These are phyloP conservation scores for Tricholoma matsutake DNA, from an alignment of 768 basidiomycete genomes.

Conservation along the genomic window DNA sequence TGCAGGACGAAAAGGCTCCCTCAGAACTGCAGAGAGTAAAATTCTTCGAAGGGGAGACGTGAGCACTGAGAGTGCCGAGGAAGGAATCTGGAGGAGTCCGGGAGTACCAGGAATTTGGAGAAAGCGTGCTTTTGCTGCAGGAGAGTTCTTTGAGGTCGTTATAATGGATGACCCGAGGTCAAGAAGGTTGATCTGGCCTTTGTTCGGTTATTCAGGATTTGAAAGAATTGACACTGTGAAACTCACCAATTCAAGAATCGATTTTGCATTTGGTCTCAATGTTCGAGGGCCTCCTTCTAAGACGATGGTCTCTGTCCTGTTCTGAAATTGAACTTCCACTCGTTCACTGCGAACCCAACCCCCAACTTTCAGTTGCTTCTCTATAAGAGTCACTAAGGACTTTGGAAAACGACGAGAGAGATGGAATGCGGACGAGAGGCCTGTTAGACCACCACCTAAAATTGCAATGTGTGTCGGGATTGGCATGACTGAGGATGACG, in stretches of 20 bases:
- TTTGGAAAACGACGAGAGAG: conserved; percentile 63
- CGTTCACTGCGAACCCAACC: conserved; percentile 82
- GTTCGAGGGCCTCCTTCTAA: conserved; percentile 89
- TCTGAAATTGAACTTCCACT: conserved; percentile 35
- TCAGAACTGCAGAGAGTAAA: conserved; percentile 52
- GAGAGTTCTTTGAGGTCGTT: conserved; percentile 60
- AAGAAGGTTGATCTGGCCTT: conserved; percentile 72
- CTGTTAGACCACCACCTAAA: conserved; percentile 79
- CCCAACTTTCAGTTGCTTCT: conserved; percentile 61
- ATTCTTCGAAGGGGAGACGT: conserved; percentile 36
- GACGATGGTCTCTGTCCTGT: conserved; percentile 41
- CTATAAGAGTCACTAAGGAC: conserved; percentile 63
- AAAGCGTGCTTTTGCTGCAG: conserved; percentile 77
- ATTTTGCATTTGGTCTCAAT: conserved; percentile 69
- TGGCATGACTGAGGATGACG: background rate
- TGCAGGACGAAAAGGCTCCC: conserved; percentile 52
- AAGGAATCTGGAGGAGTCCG: conserved; percentile 54
- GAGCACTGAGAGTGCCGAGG: conserved; percentile 35
- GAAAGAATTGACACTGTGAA: background rate
- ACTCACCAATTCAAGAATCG: conserved; percentile 78
- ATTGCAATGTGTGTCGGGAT: conserved; percentile 49
- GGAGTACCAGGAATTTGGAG: conserved; percentile 51
- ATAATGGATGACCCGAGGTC: conserved; percentile 57
- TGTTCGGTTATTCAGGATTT: background rate
- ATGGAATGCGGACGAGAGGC: conserved; percentile 79